These are phyloP conservation scores for Lepidium didymum DNA, from an alignment of 345 rosid species.

Conservation along the genomic window DNA sequence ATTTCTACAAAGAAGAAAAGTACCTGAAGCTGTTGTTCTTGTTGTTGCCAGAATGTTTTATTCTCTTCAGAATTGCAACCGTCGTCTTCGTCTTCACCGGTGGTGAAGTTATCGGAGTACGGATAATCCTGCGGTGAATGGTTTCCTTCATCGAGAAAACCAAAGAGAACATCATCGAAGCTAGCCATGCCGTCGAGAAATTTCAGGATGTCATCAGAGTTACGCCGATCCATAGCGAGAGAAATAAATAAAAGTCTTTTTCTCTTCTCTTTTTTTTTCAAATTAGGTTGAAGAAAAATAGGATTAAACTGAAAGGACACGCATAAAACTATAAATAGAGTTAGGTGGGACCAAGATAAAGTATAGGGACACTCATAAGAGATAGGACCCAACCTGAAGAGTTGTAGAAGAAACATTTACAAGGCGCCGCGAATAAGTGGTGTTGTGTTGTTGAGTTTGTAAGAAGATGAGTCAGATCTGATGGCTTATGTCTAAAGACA, in stretches of 20 bases:
- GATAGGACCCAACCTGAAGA: constrained; percentile 18
- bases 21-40: constrained; percentile 76
- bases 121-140: constrained; percentile 24
- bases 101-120: constrained; percentile 8
- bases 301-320: not conserved
- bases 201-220: constrained; percentile 40
- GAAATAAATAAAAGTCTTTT: constrained; percentile 1
- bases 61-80: constrained; percentile 37
- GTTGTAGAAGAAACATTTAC: constrained; percentile 46
- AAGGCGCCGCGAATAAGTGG: constrained; percentile 44
- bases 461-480: not conserved
- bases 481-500: constrained; percentile 23
- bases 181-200: constrained; percentile 52
- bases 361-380: not conserved
- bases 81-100: no score
- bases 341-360: not conserved
- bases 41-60: constrained; percentile 60
- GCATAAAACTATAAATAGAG: constrained; percentile 5
- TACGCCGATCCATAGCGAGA: constrained; percentile 23
- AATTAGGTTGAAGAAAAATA: not conserved
- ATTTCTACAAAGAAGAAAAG: no score
- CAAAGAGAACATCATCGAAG: constrained; percentile 54
- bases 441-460: constrained; percentile 7
- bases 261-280: not conserved
- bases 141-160: constrained; percentile 40